Conservation (phyloP, 345 rosid genomes). For the Boechera retrofracta region DNA sequence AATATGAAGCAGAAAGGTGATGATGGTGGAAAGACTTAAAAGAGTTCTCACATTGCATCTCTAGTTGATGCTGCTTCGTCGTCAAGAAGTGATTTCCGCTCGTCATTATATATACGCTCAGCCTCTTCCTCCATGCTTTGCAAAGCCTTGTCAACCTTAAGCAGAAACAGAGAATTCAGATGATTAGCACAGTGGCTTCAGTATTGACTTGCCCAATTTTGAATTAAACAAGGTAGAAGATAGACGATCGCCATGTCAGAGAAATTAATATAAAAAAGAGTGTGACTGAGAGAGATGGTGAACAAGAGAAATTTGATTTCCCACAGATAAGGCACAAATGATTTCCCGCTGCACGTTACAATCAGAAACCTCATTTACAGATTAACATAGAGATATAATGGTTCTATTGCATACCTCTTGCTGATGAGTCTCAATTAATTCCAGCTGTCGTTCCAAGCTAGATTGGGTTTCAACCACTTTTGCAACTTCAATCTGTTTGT, state of each 20-base stretch:
- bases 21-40: conserved; percentile 16
- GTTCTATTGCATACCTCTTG: conserved; percentile 67
- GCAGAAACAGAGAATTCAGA: conserved; percentile 9
- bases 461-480: conserved; percentile 96
- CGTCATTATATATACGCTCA: conserved; percentile 90
- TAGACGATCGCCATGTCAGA: background rate
- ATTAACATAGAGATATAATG: conserved; percentile 2
- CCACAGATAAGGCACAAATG: conserved; percentile 10
- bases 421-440: conserved; percentile 96
- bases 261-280: background rate
- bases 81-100: conserved; percentile 72
- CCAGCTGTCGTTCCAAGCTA: conserved; percentile 82
- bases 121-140: conserved; percentile 93
- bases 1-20: conserved; percentile 1
- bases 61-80: conserved; percentile 97
- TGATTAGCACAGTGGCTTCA: background rate
- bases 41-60: conserved; percentile 88
- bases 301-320: background rate
- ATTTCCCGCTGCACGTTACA: conserved; percentile 7
- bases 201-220: background rate
- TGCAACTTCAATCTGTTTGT: conserved; percentile 88
- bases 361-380: conserved; percentile 4
- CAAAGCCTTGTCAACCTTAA: conserved; percentile 89
- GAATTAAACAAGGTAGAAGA: background rate
- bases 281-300: background rate